Percentiles rank a stretch among this genome's conserved stretches.
phyloP scores from a whole-genome alignment of 1,284 basidiomycete genomes.

The Ceratobasidium sp. region DNA sequence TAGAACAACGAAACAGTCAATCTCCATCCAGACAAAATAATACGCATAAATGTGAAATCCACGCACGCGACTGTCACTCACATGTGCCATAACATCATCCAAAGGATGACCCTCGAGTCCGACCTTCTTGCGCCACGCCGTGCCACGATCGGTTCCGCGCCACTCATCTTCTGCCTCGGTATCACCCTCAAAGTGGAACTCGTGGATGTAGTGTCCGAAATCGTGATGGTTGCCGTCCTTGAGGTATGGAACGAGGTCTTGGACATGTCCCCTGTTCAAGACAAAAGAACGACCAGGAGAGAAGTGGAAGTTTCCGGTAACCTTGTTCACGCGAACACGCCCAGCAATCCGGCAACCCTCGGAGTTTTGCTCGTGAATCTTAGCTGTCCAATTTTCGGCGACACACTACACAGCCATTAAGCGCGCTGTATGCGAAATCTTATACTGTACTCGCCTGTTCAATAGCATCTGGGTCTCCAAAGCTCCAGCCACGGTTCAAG shows the following conservation, averaged over 20 bases:
- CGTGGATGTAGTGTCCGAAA: slow-evolving; percentile 92
- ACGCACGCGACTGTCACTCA: slow-evolving; percentile 57
- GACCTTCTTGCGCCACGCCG: slow-evolving; percentile 78
- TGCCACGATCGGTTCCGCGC: slow-evolving; percentile 66
- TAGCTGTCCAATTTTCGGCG: slow-evolving; percentile 95
- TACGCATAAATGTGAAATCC: neutral
- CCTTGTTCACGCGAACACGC: slow-evolving; percentile 95
- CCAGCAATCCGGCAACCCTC: slow-evolving; percentile 97
- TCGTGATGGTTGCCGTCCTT: slow-evolving; percentile 90
- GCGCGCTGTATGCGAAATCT: neutral
- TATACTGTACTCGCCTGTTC: slow-evolving; percentile 77
- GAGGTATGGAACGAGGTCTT: slow-evolving; percentile 97
- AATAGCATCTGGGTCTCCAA: slow-evolving; percentile 89
- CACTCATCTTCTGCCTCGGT: slow-evolving; percentile 72
- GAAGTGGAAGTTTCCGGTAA: slow-evolving; percentile 91
- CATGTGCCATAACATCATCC: slow-evolving; percentile 76
- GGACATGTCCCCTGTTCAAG: slow-evolving; percentile 82
- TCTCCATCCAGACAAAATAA: neutral
- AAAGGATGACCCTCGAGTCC: slow-evolving; percentile 86
- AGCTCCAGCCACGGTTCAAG: slow-evolving; percentile 94
- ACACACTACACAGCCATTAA: slow-evolving; percentile 74
- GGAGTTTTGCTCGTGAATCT: slow-evolving; percentile 89
- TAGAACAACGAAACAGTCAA: slow-evolving; percentile 53
- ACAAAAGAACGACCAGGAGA: slow-evolving; percentile 96
- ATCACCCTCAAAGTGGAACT: slow-evolving; percentile 87